phyloP scores from a whole-genome alignment of 805 yeast species.

The Yarrowia sp. region DNA sequence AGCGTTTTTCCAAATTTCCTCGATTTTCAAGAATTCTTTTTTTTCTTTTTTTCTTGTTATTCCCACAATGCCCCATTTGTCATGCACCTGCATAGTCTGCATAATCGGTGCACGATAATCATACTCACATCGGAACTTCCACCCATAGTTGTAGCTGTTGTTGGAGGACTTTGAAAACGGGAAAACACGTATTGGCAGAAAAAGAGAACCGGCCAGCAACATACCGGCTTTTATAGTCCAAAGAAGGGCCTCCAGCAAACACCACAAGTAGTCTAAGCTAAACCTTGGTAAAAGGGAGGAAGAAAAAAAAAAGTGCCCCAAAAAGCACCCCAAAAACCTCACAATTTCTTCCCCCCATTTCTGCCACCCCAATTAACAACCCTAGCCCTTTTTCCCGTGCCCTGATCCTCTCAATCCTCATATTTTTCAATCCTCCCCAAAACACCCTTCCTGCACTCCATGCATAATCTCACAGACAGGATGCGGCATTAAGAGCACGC shows the following conservation, averaged over 20 bases:
- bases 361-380: too few relatives aligned
- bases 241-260: neutral
- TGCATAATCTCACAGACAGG: slow-evolving; percentile 24
- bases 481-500: slow-evolving; percentile 24
- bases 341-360: too few relatives aligned
- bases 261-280: slow-evolving; percentile 9
- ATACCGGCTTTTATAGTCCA: neutral
- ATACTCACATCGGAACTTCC: slow-evolving; percentile 9
- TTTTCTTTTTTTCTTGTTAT: too few relatives aligned
- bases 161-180: too few relatives aligned
- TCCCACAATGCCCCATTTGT: too few relatives aligned
- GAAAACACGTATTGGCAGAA: neutral
- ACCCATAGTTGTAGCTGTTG: neutral
- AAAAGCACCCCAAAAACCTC: too few relatives aligned
- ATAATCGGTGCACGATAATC: slow-evolving; percentile 12
- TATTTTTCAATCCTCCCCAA: too few relatives aligned
- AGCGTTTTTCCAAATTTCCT: too few relatives aligned
- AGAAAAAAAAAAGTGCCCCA: too few relatives aligned
- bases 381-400: neutral
- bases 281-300: neutral
- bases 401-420: neutral
- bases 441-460: neutral
- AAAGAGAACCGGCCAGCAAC: neutral
- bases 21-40: too few relatives aligned
- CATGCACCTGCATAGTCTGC: neutral